Conservation (phyloP, 2,329 filamentous ascomycete genomes). For the Colletotrichum karsti region DNA sequence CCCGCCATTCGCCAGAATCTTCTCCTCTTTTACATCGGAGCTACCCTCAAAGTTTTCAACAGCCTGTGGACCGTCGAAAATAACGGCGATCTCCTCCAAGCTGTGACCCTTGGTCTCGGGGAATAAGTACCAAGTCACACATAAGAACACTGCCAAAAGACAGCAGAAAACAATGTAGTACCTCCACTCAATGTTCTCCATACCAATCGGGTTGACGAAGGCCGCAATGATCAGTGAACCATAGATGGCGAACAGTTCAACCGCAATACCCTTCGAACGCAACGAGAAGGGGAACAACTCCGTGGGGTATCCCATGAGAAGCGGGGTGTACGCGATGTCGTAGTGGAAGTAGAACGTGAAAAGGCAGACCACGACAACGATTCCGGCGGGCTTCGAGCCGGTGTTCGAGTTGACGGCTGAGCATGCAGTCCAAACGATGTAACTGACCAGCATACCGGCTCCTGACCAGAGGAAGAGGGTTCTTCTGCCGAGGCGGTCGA, state of each 20-base stretch:
- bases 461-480: constrained; percentile 43
- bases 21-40: constrained; percentile 10
- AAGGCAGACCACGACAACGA: constrained; percentile 54
- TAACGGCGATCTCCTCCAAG: constrained; percentile 38
- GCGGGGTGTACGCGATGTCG: constrained; percentile 51
- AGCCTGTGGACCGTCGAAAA: constrained; percentile 32
- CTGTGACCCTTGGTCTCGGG: constrained; percentile 38
- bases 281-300: constrained; percentile 33
- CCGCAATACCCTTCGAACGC: constrained; percentile 35
- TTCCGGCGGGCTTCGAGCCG: constrained; percentile 36
- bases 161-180: constrained; percentile 49
- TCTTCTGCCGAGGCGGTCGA: constrained; percentile 47
- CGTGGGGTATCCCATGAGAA: constrained; percentile 48
- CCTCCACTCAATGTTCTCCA: constrained; percentile 47
- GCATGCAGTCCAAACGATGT: constrained; percentile 45
- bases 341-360: constrained; percentile 54
- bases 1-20: background rate
- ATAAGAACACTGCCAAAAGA: constrained; percentile 38
- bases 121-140: constrained; percentile 43
- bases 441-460: constrained; percentile 40
- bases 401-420: constrained; percentile 38
- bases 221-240: constrained; percentile 38
- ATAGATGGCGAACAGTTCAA: constrained; percentile 35
- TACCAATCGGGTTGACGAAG: constrained; percentile 47
- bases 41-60: constrained; percentile 10